phyloP scores from a whole-genome alignment of 768 basidiomycete species.

The Harrya chromipes region DNA sequence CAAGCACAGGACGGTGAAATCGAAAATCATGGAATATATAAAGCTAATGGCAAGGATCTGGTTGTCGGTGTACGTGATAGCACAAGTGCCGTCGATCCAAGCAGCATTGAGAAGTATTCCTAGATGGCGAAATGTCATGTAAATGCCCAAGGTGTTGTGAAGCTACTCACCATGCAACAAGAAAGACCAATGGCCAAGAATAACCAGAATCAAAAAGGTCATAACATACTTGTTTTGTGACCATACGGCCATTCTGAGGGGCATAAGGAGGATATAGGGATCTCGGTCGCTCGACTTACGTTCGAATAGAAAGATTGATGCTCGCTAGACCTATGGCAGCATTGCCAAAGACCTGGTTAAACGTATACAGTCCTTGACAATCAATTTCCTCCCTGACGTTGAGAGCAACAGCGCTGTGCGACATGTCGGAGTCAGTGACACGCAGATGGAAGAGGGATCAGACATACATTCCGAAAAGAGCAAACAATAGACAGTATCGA shows the following conservation, averaged over 20 bases:
- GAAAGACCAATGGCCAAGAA: slow-evolving; percentile 70
- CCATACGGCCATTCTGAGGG: slow-evolving; percentile 66
- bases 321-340: slow-evolving; percentile 66
- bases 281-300: slow-evolving; percentile 40
- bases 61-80: slow-evolving; percentile 58
- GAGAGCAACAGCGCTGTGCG: slow-evolving; percentile 49
- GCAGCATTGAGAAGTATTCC: slow-evolving; percentile 58
- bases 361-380: slow-evolving; percentile 68
- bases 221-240: slow-evolving; percentile 54
- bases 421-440: not conserved
- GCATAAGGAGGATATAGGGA: not conserved
- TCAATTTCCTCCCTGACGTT: slow-evolving; percentile 58
- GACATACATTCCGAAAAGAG: slow-evolving; percentile 67
- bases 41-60: slow-evolving; percentile 60
- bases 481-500: slow-evolving; percentile 61
- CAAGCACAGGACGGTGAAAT: slow-evolving; percentile 58
- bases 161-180: slow-evolving; percentile 53
- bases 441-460: not conserved
- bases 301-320: slow-evolving; percentile 66
- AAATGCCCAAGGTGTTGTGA: not conserved
- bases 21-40: slow-evolving; percentile 74
- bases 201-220: slow-evolving; percentile 48
- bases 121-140: slow-evolving; percentile 17
- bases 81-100: slow-evolving; percentile 53
- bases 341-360: slow-evolving; percentile 64